These are phyloP conservation scores for Agrostemma githago DNA, from an alignment of 148 eudicot species.

Conservation along the genomic window DNA sequence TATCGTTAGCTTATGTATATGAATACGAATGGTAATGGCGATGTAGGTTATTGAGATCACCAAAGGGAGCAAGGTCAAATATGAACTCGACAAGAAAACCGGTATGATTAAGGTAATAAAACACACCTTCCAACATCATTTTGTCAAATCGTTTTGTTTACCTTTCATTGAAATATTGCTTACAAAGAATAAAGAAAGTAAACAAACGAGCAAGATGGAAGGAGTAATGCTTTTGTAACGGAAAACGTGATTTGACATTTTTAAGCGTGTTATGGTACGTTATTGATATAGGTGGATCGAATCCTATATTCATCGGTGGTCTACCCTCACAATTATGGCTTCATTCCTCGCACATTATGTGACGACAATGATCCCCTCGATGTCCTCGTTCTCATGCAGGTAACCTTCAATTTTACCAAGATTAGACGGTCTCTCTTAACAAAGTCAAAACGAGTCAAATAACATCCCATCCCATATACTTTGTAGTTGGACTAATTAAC, in stretches of 20 bases:
- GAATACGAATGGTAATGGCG: no score
- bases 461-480: no score
- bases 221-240: not conserved
- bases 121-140: no score
- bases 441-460: no score
- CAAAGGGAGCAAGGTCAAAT: conserved; percentile 77
- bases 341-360: conserved; percentile 78
- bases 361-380: conserved; percentile 85
- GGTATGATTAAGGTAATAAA: conserved; percentile 59
- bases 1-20: no score
- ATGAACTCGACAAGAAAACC: conserved; percentile 81
- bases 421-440: no score
- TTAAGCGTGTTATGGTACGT: not conserved
- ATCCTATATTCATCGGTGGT: conserved; percentile 80
- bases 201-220: no score
- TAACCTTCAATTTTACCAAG: conserved; percentile 9
- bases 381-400: conserved; percentile 89
- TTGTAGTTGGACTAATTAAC: not conserved
- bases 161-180: not conserved
- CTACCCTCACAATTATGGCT: conserved; percentile 86
- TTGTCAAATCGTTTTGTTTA: no score
- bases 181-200: not conserved
- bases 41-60: conserved; percentile 64
- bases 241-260: not conserved
- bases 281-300: conserved; percentile 57